These are phyloP conservation scores for Fragilariopsis cylindrus DNA, from an alignment of 108 stramenopile species.

Conservation along the genomic window DNA sequence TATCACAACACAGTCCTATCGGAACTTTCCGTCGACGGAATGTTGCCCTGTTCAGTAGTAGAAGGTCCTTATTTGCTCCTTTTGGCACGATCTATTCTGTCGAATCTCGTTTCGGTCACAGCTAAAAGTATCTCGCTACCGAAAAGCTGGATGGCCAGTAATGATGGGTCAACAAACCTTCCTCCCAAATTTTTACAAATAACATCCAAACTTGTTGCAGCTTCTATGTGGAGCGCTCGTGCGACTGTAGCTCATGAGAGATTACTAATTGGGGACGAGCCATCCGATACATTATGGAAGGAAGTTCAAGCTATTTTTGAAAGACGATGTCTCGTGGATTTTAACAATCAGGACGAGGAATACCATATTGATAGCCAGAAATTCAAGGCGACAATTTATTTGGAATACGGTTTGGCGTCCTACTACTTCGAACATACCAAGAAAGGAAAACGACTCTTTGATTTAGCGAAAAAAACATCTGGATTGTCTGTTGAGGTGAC, in stretches of 20 bases:
- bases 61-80: slow-evolving; percentile 69
- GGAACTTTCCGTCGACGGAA: slow-evolving; percentile 69
- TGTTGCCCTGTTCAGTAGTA: slow-evolving; percentile 75
- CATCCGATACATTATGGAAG: slow-evolving; percentile 60
- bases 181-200: neutral
- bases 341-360: slow-evolving; percentile 1
- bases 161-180: neutral
- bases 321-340: slow-evolving; percentile 16
- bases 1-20: slow-evolving; percentile 75
- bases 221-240: slow-evolving; percentile 63
- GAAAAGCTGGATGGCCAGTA: slow-evolving; percentile 12
- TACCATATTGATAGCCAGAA: neutral
- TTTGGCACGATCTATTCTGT: slow-evolving; percentile 67
- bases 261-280: slow-evolving; percentile 59
- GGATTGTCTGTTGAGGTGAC: slow-evolving; percentile 78
- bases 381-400: slow-evolving; percentile 49
- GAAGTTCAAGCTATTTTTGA: slow-evolving; percentile 41
- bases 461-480: slow-evolving; percentile 50
- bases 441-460: slow-evolving; percentile 62
- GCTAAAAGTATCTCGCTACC: slow-evolving; percentile 38
- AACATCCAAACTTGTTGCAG: slow-evolving; percentile 24
- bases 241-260: slow-evolving; percentile 75
- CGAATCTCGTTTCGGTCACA: slow-evolving; percentile 28
- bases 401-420: slow-evolving; percentile 90
- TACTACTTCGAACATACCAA: slow-evolving; percentile 75